These are phyloP conservation scores for Rhodotorula graminis DNA, from an alignment of 768 basidiomycete species.

Conservation along the genomic window DNA sequence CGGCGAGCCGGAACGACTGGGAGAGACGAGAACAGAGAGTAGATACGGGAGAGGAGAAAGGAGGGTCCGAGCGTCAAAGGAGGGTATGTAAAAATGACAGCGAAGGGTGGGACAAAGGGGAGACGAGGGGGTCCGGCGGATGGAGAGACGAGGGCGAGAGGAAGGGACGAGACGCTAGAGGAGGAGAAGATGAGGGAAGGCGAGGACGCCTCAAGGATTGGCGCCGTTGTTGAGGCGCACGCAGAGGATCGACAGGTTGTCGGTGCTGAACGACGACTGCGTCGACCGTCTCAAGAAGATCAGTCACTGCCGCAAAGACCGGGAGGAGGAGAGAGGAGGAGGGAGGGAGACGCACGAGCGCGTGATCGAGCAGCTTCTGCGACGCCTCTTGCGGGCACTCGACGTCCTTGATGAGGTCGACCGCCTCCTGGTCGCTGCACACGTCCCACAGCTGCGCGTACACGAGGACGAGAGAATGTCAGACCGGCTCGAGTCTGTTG, in stretches of 20 bases:
- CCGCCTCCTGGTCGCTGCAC: constrained; percentile 78
- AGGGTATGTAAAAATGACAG: too few relatives aligned
- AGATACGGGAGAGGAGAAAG: too few relatives aligned
- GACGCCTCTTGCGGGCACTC: constrained; percentile 79
- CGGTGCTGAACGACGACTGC: not conserved
- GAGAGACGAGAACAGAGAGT: too few relatives aligned
- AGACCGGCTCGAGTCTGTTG: too few relatives aligned
- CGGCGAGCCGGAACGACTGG: too few relatives aligned
- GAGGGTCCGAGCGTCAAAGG: too few relatives aligned
- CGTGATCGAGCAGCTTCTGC: constrained; percentile 68
- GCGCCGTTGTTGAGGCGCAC: not conserved
- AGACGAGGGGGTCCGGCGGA: too few relatives aligned
- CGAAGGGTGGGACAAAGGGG: too few relatives aligned
- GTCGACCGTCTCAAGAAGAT: too few relatives aligned
- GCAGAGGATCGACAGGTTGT: not conserved
- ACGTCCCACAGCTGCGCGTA: constrained; percentile 77
- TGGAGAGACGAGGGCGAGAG: too few relatives aligned
- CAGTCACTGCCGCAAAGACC: not conserved
- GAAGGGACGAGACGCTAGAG: too few relatives aligned
- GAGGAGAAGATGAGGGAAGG: too few relatives aligned
- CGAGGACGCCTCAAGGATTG: not conserved
- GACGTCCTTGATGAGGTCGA: constrained; percentile 68
- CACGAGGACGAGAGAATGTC: not conserved
- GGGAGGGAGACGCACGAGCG: constrained; percentile 45
- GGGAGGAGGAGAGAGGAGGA: constrained; percentile 48